phyloP scores from a whole-genome alignment of 352 stramenopile species.

The Phytopythium boreale region DNA sequence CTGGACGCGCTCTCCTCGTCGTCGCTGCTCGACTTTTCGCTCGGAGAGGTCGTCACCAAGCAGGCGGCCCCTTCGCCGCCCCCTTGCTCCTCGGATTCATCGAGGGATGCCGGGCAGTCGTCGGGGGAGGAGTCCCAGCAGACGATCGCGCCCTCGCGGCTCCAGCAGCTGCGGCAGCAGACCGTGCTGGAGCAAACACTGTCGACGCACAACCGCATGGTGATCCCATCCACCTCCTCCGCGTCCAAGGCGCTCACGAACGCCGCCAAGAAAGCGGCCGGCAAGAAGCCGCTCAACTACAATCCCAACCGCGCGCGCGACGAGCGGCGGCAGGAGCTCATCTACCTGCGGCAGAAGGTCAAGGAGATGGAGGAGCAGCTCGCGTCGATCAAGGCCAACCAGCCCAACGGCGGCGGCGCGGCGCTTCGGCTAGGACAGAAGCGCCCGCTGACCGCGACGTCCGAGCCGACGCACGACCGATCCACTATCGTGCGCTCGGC shows the following conservation, averaged over 20 bases:
- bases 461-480: constrained; percentile 9
- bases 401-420: constrained; percentile 10
- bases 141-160: not conserved
- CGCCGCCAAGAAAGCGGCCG: constrained; percentile 15
- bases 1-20: constrained; percentile 15
- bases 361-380: constrained; percentile 29
- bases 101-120: not conserved
- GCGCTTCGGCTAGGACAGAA: constrained; percentile 13
- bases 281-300: constrained; percentile 9
- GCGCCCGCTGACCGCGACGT: constrained; percentile 12
- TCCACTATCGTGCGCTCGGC: constrained; percentile 8
- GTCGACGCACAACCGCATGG: constrained; percentile 6
- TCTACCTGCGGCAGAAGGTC: constrained; percentile 26
- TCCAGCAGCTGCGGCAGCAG: not conserved
- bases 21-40: constrained; percentile 3
- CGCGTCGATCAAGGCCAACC: constrained; percentile 13
- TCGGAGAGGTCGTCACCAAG: not conserved
- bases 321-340: constrained; percentile 30
- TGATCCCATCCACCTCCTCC: not conserved
- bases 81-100: not conserved
- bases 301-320: constrained; percentile 33
- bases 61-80: not conserved
- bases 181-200: not conserved
- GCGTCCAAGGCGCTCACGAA: constrained; percentile 11
- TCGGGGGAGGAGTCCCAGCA: constrained; percentile 7